These are phyloP conservation scores for Heracleum sosnowskyi DNA, from an alignment of 129 eudicot genomes.

Conservation along the genomic window DNA sequence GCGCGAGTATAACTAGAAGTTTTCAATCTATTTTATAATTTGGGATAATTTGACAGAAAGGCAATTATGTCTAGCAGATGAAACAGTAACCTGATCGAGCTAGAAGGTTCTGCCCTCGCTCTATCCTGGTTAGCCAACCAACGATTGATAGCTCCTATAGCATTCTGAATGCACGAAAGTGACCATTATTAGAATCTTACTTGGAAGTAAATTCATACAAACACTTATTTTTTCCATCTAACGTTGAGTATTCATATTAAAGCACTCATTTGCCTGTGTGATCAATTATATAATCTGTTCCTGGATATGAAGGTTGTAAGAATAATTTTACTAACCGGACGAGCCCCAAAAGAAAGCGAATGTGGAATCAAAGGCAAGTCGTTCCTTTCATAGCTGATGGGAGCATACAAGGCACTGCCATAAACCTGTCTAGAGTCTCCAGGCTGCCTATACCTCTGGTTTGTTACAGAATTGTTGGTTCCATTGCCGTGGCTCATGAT, in stretches of 20 bases:
- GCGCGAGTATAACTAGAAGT: not conserved
- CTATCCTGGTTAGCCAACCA: conserved; percentile 14
- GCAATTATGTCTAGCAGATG: not conserved
- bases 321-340: conserved; percentile 12
- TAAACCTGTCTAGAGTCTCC: not conserved
- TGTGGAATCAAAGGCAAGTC: not conserved
- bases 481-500: conserved; percentile 15
- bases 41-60: not conserved
- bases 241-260: not conserved
- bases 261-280: not conserved
- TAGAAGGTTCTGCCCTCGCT: conserved; percentile 4
- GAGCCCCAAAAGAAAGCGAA: not conserved
- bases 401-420: not conserved
- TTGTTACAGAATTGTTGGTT: conserved; percentile 8
- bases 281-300: not conserved
- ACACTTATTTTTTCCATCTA: not conserved
- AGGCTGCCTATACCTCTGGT: conserved; percentile 6
- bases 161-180: conserved; percentile 1
- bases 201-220: not conserved
- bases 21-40: not conserved
- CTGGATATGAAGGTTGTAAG: not conserved
- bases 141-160: not conserved
- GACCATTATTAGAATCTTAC: not conserved
- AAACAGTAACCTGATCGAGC: conserved; percentile 9
- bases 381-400: not conserved